Conservation (phyloP, 2,329 filamentous ascomycete species). For the Chalaropsis ovoidea region DNA sequence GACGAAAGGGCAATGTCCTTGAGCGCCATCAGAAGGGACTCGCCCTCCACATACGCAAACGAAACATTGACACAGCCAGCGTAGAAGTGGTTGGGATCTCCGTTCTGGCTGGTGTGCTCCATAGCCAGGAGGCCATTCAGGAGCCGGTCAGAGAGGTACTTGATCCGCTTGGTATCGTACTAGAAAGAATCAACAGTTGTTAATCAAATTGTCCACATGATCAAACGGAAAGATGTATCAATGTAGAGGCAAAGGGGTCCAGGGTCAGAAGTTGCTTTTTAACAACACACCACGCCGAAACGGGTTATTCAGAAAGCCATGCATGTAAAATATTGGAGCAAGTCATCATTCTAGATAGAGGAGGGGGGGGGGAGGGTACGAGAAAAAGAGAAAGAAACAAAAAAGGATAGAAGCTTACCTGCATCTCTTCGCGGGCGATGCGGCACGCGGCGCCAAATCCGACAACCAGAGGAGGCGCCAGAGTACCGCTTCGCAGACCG, state of each 20-base stretch:
- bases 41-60: constrained; percentile 95
- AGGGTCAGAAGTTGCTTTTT: constrained; percentile 57
- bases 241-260: constrained; percentile 14
- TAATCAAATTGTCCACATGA: constrained; percentile 18
- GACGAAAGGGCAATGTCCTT: constrained; percentile 97
- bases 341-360: constrained; percentile 55
- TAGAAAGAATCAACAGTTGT: constrained; percentile 34
- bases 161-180: constrained; percentile 87
- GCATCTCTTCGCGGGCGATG: constrained; percentile 80
- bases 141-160: constrained; percentile 70
- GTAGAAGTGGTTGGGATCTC: constrained; percentile 73
- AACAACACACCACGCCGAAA: constrained; percentile 51
- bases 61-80: constrained; percentile 97
- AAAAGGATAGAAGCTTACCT: constrained; percentile 52
- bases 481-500: constrained; percentile 84
- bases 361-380: constrained; percentile 10
- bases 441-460: constrained; percentile 94
- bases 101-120: constrained; percentile 89
- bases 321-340: constrained; percentile 59
- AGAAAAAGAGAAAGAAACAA: constrained; percentile 24
- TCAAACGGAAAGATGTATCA: constrained; percentile 11
- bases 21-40: constrained; percentile 93
- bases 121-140: constrained; percentile 72
- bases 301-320: constrained; percentile 77
- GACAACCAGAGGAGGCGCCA: constrained; percentile 78